Conservation (phyloP, 345 rosid species). For the Heritiera littoralis region DNA sequence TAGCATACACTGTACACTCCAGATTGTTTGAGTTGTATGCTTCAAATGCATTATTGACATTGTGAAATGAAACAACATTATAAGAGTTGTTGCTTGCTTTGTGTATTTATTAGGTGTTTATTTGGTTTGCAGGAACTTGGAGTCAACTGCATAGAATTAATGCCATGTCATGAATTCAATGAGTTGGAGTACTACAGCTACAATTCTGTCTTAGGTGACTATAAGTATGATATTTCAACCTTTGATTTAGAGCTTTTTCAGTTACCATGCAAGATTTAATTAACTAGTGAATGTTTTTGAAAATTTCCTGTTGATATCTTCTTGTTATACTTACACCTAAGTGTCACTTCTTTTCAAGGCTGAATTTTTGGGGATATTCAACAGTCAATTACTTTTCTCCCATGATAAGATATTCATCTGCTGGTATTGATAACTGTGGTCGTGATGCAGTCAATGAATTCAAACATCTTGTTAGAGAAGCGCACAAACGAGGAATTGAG, state of each 20-base stretch:
- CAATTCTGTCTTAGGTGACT: conserved; percentile 76
- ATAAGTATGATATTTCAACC: conserved; percentile 55
- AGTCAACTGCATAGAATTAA: conserved; percentile 87
- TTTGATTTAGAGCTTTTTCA: conserved; percentile 9
- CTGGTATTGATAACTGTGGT: conserved; percentile 56
- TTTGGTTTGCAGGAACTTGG: conserved; percentile 82
- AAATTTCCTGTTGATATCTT: not conserved
- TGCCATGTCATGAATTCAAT: conserved; percentile 99
- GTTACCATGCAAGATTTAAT: conserved; percentile 14
- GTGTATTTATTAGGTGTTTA: conserved; percentile 23
- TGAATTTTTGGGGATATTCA: conserved; percentile 97
- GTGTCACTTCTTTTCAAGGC: conserved; percentile 53
- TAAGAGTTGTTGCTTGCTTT: conserved; percentile 8
- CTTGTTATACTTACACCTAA: not conserved
- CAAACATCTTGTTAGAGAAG: conserved; percentile 81
- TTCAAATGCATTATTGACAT: conserved; percentile 10
- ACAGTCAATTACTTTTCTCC: conserved; percentile 89
- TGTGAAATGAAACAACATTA: not conserved
- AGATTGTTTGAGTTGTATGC: not conserved
- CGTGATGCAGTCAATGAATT: conserved; percentile 80
- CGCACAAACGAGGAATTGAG: conserved; percentile 97
- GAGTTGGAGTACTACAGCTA: conserved; percentile 91
- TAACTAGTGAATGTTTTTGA: conserved; percentile 11
- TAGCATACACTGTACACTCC: not conserved
- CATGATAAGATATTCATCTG: conserved; percentile 85